Evolutionary conservation across 176 grass and related monocot species (phyloP), one percentile per base, ranked within the genome.

Genomic region (Pontederia paniculata): DNA sequence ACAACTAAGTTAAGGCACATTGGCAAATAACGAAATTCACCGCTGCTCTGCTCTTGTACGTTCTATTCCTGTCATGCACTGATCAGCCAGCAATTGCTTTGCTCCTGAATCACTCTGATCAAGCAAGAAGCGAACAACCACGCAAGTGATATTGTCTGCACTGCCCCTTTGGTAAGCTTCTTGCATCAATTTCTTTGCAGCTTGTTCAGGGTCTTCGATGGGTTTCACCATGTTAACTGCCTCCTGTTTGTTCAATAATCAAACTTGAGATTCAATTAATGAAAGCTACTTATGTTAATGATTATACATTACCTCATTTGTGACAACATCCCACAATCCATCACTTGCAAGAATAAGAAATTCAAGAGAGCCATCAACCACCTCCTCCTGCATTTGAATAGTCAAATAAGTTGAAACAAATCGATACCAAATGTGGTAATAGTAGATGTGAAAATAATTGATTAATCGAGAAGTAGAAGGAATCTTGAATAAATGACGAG

Each of bases 281-380:
- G 5, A 15, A 19, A 20, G 15, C 11, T 18, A 12, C 1, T 6
- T 8, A 44, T 44, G 1, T 4, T 44, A 18, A 56, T 6, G 7
- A 37, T 37, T 37, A 37, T 37, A 37, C 28, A 2, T 44, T 23
- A 65, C 62, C 62, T 65, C 62, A 50, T 65, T 65, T 65, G 62
- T 31, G 12, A 65, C 62, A 11, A 65, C 62, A 51, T 65, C 62
- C 62, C 62, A 65, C 14, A 65, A 37, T 65, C 62, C 62, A 65
- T 65, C 62, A 65, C 62, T 65, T 43, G 64, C 50, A 44, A 67
- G 49, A 25, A 67, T 67, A 5, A 67, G n/a, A 31, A 67, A 67
- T 14, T 67, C 64, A 13, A 53, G 64, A 44, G 16, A 67, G 31
- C 50, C 28, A 54, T 67, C 49, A 15, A 67, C 64, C 47, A 14